Evolutionary conservation across 2,329 filamentous ascomycete genomes (phyloP), one percentile per base, ranked within the genome.

Genomic region (Aureobasidium vineae): DNA sequence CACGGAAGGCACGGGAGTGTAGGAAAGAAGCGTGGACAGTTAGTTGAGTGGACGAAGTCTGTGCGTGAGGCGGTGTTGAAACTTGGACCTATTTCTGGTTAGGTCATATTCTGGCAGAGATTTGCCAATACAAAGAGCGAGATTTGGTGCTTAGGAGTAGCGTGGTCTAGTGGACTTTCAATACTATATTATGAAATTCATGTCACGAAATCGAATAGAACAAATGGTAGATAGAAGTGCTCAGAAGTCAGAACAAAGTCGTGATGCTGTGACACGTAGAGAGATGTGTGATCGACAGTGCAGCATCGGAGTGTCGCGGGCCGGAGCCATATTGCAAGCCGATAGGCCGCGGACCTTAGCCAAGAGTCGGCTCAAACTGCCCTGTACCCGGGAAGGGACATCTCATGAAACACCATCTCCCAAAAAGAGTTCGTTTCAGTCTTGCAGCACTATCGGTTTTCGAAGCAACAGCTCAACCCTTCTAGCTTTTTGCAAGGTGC

Each of bases 51-150:
- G 41, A 23, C 16, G 8, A 13, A 26, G 59, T 52, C 59, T 52
- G 59, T 63, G 59, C 59, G n/a, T 50, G 45, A 40, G 59, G 59
- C 59, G 59, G 59, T 63, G 59, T 63, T 63, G 45, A 63, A 63
- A 52, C 45, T 23, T 21, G 59, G 28, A 31, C 57, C 57, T 61
- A 61, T 49, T 61, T 61, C 28, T 49, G 57, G 57, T 19, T 49
- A 61, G 43, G 28, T 47, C 57, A 3, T 26, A 19, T 36, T n/a
- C 28, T 49, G 41, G 26, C 57, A 61, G 57, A 61, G n/a, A 61
- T 61, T 61, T 61, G 57, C 57, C 57, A 61, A 61, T 61, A 26
- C 43, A 21, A 28, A 45, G 31, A 43, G 41, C 57, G 43, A 61
- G 19, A 47, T 61, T 49, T 36, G 15, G 11, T 47, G n/a, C n/a